Percentiles rank a stretch among this genome's conserved stretches.
These are phyloP conservation scores for Pseudogymnoascus sp. DNA, from an alignment of 2,329 filamentous ascomycete genomes.

Conservation along the genomic window DNA sequence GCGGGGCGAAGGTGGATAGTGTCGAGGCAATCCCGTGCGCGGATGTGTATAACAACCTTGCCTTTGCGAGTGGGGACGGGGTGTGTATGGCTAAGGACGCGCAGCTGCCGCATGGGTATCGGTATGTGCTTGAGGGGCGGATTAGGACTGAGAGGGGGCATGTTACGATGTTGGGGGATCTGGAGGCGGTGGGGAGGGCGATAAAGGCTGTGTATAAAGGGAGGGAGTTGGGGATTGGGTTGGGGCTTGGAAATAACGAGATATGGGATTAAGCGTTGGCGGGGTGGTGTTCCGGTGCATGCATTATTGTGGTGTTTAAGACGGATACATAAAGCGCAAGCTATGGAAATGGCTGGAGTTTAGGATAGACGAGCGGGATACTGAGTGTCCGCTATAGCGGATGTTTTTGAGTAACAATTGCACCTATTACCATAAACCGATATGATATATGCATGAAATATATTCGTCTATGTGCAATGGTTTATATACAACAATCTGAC, in stretches of 20 bases:
- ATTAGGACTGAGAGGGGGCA: slow-evolving; percentile 79
- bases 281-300: background rate
- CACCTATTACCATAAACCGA: background rate
- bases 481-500: background rate
- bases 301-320: background rate
- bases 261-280: background rate
- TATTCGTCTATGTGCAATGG: background rate
- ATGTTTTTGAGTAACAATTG: background rate
- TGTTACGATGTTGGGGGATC: slow-evolving; percentile 76
- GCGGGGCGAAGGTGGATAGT: slow-evolving; percentile 66
- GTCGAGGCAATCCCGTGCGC: slow-evolving; percentile 64
- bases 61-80: slow-evolving; percentile 81
- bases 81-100: slow-evolving; percentile 80
- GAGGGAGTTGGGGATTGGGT: slow-evolving; percentile 63
- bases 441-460: background rate
- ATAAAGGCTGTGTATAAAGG: slow-evolving; percentile 61
- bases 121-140: slow-evolving; percentile 62
- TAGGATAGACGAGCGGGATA: background rate
- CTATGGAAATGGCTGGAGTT: background rate
- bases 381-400: background rate
- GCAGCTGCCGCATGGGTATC: slow-evolving; percentile 76
- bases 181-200: slow-evolving; percentile 71
- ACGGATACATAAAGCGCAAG: background rate
- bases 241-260: slow-evolving; percentile 33
- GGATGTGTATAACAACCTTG: slow-evolving; percentile 78